Evolutionary conservation across 179 eudicot genomes (phyloP), one percentile per base, ranked within the genome.

Genomic region (Gypsophila paniculata): DNA sequence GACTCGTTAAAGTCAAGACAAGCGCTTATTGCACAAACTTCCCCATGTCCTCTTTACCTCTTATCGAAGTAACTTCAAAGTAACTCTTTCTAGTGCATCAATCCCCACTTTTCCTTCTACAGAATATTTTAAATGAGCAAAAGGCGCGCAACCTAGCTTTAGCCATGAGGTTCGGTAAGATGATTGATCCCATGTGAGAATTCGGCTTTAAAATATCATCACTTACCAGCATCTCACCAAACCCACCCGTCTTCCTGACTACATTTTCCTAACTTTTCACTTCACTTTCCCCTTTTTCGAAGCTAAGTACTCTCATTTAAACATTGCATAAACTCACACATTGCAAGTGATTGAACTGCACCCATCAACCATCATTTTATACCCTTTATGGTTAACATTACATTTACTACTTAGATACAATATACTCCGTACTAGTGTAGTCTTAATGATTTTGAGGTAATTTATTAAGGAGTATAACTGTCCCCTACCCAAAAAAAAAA

Each of bases 241-340:
- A 42, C 19, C 69, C 32, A 19, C 69, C 22, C 29, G 8, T 62
- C 46, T 36, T 4, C 11, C 4, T 23, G 6, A 62, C 46, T 14
- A 18, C 69, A 42, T 12, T 49, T 67, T 8, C 58, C 58, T 13
- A 0, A 67, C 39, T 46, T 67, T 46, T 38, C 57, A 49, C 36
- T 67, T 29, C 32, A 54, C 8, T 52, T 52, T 53, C 72, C 34
- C 26, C 9, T 18, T 52, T 29, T 66, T 18, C 72, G 18, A 69
- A 32, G 48, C 72, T n/a, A 69, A 29, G 46, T 53, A 54, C 15
- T n/a, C 32, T 13, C 51, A 32, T 51, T 17, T 14, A 49, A 51
- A 68, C 58, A 68, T 26, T 29, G 44, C 71, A 51, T 2, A 51
- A 29, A 68, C 23, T 53, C 72, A 69, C 61, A 53, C 72, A 69